Percentiles rank a stretch among this genome's conserved stretches.
These are phyloP conservation scores for Tolypocladium ovalisporum DNA, from an alignment of 2,329 filamentous ascomycete genomes.

Conservation along the genomic window DNA sequence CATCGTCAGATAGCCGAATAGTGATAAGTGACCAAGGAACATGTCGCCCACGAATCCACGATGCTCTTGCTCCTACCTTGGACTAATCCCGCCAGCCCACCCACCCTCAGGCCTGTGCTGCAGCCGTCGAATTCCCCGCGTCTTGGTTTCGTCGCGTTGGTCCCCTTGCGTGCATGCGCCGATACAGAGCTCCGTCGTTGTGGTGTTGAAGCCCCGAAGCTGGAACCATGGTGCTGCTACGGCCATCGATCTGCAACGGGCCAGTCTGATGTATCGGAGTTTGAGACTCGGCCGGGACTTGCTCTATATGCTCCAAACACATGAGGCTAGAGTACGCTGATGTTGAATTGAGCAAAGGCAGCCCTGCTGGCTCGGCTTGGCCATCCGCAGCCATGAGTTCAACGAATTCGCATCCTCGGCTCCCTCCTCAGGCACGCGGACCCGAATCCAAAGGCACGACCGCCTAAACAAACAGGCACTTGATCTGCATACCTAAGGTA, in stretches of 20 bases:
- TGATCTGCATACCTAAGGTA: too few species aligned
- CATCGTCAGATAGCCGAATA: background rate
- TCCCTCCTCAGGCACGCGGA: too few species aligned
- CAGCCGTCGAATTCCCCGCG: background rate
- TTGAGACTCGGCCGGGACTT: too few species aligned
- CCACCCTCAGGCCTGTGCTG: background rate
- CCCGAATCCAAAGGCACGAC: background rate
- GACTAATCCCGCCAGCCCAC: background rate
- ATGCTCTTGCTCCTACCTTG: background rate
- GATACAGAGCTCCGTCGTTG: background rate
- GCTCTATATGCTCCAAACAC: too few species aligned
- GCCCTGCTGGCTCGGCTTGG: background rate
- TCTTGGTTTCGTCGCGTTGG: background rate
- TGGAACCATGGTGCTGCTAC: background rate
- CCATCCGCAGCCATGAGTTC: background rate
- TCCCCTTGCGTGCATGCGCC: background rate
- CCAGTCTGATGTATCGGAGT: background rate
- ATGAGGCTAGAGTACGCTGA: too few species aligned
- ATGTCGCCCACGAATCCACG: background rate
- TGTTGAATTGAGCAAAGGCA: background rate
- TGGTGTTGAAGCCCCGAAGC: background rate
- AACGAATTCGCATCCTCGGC: background rate
- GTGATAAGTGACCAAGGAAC: background rate
- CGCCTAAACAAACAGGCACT: background rate
- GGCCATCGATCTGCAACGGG: background rate